Evolutionary conservation across 2,329 filamentous ascomycete genomes (phyloP), one percentile per base, ranked within the genome.

Genomic region (Sodiomyces alkalinus): DNA sequence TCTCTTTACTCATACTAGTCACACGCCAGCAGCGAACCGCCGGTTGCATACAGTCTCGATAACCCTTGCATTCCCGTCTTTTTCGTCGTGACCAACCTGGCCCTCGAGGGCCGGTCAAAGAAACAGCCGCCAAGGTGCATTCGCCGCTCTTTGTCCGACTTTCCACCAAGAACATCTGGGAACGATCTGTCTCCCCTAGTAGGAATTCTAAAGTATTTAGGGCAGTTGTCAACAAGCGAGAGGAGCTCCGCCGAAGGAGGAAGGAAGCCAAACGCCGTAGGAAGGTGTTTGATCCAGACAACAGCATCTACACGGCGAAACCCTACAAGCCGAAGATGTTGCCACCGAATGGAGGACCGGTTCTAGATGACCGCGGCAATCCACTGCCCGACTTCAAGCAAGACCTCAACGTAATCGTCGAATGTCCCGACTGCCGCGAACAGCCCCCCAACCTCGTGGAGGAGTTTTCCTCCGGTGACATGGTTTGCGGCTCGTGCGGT

Each of bases 351-450:
- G 48, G 46, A 19, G 27, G 32, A 25, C 27, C 27, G 12, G 29
- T 26, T 17, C 31, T 27, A 7, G 34, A 33, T 17, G 35, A 37
- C 14, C 29, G 35, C 22, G 34, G 22, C 19, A 33, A 36, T 28
- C 17, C 33, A 23, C 13, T 29, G 13, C 33, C 33, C 39, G 48
- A 43, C 31, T 92, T 75, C 64, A 72, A 73, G 45, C 78, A 93
- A 51, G 90, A 96, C 41, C 67, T 96, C 33, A 92, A 82, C 51
- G 78, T 83, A 46, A 74, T 77, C 40, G 56, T 96, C 37, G 76
- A 83, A 39, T 98, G 90, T 52, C 79, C 73, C 11, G 87, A 98
- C 48, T 98, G 90, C 64, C 79, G 78, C 46, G 83, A 93, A 47
- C 67, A 74, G 30, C 90, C 90, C n/a, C 87, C 90, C 5, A 86